phyloP scores from a whole-genome alignment of 371 early-diverging fungal species.

The Circinella umbellata region DNA sequence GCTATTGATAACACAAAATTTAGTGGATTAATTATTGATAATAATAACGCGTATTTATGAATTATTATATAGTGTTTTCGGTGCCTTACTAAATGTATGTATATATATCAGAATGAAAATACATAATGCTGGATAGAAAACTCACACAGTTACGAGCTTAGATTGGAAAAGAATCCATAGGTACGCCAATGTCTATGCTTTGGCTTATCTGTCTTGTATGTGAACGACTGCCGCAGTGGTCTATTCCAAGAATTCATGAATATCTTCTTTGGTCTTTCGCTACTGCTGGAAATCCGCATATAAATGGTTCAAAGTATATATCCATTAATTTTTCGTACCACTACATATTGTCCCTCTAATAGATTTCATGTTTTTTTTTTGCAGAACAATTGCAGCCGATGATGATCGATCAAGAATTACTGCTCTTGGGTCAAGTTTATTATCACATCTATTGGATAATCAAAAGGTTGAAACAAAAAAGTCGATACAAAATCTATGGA shows the following conservation, averaged over 20 bases:
- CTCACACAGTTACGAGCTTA: not conserved
- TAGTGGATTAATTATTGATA: no score
- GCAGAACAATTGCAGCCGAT: constrained; percentile 7
- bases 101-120: no score
- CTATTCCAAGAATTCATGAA: constrained; percentile 33
- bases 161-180: constrained; percentile 17
- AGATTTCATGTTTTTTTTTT: not conserved
- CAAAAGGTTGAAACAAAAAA: constrained; percentile 12
- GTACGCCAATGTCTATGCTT: constrained; percentile 22
- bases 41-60: no score
- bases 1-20: no score
- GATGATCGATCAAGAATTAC: constrained; percentile 18
- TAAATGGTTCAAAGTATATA: constrained; percentile 18
- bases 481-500: constrained; percentile 23
- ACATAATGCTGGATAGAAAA: not conserved
- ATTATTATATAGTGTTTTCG: constrained; percentile 3
- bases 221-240: constrained; percentile 29
- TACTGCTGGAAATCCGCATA: constrained; percentile 31
- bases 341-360: not conserved
- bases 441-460: constrained; percentile 26
- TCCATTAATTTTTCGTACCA: not conserved
- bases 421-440: constrained; percentile 20
- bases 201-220: constrained; percentile 37
- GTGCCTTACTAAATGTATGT: constrained; percentile 19
- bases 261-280: constrained; percentile 29